A percentile compares a stretch with the other conserved stretches of the same genome.
Evolutionary conservation across 768 basidiomycete genomes (phyloP).

Genomic region (Flagelloscypha sp.): DNA sequence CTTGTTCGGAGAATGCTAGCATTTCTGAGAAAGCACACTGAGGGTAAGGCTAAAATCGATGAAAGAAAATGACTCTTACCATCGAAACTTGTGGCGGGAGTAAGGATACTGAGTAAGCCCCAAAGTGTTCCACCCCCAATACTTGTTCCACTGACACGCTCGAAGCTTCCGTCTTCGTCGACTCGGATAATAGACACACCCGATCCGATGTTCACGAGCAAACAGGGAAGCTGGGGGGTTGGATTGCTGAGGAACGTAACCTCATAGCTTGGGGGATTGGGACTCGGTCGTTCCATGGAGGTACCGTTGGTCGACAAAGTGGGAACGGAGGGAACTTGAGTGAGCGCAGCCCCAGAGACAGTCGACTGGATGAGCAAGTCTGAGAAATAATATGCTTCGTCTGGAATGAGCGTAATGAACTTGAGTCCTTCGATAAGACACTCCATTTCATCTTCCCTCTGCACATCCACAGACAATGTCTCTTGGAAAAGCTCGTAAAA

Average conservation of each 20-base stretch:
- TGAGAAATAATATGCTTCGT: conserved; percentile 98
- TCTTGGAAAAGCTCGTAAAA: conserved; percentile 79
- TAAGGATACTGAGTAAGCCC: conserved; percentile 90
- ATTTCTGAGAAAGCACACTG: conserved; percentile 58
- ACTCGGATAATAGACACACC: conserved; percentile 98
- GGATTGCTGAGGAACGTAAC: conserved; percentile 83
- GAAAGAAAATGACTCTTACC: conserved; percentile 48
- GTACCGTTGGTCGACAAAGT: conserved; percentile 17
- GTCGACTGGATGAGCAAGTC: conserved; percentile 82
- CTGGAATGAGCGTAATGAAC: conserved; percentile 92
- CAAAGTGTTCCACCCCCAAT: conserved; percentile 95
- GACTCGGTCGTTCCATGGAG: conserved; percentile 72
- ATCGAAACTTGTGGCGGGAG: conserved; percentile 93
- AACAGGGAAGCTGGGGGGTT: conserved; percentile 84
- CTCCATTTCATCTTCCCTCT: conserved; percentile 97
- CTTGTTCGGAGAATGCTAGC: conserved; percentile 87
- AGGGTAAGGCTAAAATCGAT: conserved; percentile 7
- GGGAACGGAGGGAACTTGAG: conserved; percentile 6
- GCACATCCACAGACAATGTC: conserved; percentile 76
- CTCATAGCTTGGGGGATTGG: conserved; percentile 81
- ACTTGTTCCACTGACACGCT: conserved; percentile 95
- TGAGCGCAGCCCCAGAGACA: conserved; percentile 28
- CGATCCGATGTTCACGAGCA: conserved; percentile 96
- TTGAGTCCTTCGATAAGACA: conserved; percentile 93
- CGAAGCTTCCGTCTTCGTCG: conserved; percentile 89